phyloP scores from a whole-genome alignment of 441 rosid genomes.

The Hypseocharis bilobata region DNA sequence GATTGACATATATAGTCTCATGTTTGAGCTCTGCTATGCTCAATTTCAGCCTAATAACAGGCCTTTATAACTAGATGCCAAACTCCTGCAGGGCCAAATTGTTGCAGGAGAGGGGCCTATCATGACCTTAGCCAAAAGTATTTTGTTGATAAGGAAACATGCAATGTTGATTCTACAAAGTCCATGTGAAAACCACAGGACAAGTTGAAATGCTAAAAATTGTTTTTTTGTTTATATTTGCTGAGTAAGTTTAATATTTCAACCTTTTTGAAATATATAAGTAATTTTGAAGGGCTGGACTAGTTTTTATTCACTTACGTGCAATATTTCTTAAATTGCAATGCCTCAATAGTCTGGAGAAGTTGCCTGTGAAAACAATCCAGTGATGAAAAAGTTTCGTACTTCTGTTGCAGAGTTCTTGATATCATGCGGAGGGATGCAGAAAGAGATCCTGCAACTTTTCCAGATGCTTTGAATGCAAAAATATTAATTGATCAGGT shows the following conservation, averaged over 20 bases:
- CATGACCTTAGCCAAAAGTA: too few species aligned
- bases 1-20: neutral
- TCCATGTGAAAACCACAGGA: too few species aligned
- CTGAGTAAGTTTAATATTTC: too few species aligned
- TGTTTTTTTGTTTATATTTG: too few species aligned
- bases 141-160: too few species aligned
- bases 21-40: neutral
- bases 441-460: slow-evolving; percentile 50
- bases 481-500: slow-evolving; percentile 71
- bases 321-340: slow-evolving; percentile 7
- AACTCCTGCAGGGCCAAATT: too few species aligned
- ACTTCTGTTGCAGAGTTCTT: slow-evolving; percentile 50
- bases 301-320: neutral
- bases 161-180: too few species aligned
- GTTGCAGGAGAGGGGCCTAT: too few species aligned
- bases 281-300: neutral
- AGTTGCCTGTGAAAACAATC: too few species aligned
- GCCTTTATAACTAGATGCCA: too few species aligned
- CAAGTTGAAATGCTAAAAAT: too few species aligned
- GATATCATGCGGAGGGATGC: slow-evolving; percentile 71
- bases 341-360: neutral
- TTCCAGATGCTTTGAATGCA: slow-evolving; percentile 54
- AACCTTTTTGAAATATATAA: neutral
- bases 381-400: slow-evolving; percentile 15
- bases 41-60: neutral